Evolutionary conservation across 176 grass and related monocot species (phyloP), one percentile per base, ranked within the genome.

Genomic region (Ananas comosus): DNA sequence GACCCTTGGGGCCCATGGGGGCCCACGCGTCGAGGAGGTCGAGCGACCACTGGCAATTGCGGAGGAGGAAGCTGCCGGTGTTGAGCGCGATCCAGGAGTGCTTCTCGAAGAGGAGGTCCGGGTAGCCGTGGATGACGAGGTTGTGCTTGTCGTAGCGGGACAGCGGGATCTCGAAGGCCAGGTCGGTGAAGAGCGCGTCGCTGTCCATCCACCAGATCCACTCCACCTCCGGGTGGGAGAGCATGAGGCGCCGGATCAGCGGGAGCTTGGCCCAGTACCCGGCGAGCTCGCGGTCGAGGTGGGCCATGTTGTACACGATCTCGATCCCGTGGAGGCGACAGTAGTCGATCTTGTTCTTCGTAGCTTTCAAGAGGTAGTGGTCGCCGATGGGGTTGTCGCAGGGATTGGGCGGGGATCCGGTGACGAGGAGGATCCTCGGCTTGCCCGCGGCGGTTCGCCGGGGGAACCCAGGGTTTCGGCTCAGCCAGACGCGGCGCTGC

Each of bases 301-400:
- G 82, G 52, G 92, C 92, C 75, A 75, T 84, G 79, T 86, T 96
- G 85, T 96, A 96, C 80, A 84, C 87, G 64, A 96, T 85, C 5
- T 96, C 92, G 12, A 96, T 85, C 13, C 83, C 83, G 59, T 96
- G 92, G 57, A 96, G 72, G 75, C 88, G 88, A 72, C 91, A 88
- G 81, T 96, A 96, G 68, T 96, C 91, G 10, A 83, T 89, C 80
- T 96, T 96, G 75, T 96, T 96, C 80, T 96, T 96, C 65, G 81
- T 86, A 50, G 88, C 85, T 68, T 85, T 82, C 12, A 96, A 65
- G 24, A 88, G 91, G 78, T 91, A 87, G 64, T 91, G 83, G 80
- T 91, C 86, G 51, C 88, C 92, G 53, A 82, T 78, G 5, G 83
- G 66, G 52, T 96, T 90, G 57, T 77, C 80, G 80, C 92, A 96